Evolutionary conservation across 208 protist species (phyloP).

Genomic region (Herpetomonas samuelpessoai): DNA sequence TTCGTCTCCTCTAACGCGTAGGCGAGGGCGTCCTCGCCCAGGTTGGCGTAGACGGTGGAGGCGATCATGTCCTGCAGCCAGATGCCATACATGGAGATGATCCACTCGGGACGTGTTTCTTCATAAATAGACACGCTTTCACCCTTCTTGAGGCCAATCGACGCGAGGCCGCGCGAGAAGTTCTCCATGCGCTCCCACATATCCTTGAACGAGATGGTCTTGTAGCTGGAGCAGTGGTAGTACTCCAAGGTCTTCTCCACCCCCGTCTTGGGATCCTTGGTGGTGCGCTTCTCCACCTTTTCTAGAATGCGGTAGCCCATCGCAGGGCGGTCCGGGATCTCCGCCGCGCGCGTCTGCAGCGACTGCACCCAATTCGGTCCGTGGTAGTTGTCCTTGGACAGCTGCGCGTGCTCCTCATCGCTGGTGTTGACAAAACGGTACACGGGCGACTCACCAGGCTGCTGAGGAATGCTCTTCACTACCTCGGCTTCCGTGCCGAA

Average conservation of each 20-base stretch:
- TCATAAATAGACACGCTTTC: conserved; percentile 58
- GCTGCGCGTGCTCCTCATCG: conserved; percentile 30
- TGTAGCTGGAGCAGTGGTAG: conserved; percentile 41
- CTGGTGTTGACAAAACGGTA: conserved; percentile 38
- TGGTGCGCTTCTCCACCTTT: conserved; percentile 38
- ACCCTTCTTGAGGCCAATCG: conserved; percentile 25
- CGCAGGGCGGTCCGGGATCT: conserved; percentile 21
- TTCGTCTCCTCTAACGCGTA: conserved; percentile 53
- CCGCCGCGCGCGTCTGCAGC: conserved; percentile 20
- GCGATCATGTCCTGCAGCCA: conserved; percentile 66
- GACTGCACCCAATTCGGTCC: conserved; percentile 31
- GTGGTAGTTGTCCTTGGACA: conserved; percentile 33
- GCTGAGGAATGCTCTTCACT: conserved; percentile 16
- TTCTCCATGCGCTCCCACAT: conserved; percentile 45
- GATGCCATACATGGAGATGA: conserved; percentile 63
- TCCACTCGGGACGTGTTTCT: conserved; percentile 78
- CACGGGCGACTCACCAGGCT: conserved; percentile 23
- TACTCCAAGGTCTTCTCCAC: conserved; percentile 29
- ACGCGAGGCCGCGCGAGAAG: conserved; percentile 47
- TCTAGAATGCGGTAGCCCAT: conserved; percentile 58
- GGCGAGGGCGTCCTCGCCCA: conserved; percentile 59
- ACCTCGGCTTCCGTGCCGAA: conserved; percentile 29
- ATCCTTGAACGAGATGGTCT: conserved; percentile 35
- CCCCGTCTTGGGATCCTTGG: conserved; percentile 22
- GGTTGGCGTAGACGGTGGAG: conserved; percentile 77